Conservation (phyloP, 2,329 filamentous ascomycete species). For the Scedosporium apiospermum region DNA sequence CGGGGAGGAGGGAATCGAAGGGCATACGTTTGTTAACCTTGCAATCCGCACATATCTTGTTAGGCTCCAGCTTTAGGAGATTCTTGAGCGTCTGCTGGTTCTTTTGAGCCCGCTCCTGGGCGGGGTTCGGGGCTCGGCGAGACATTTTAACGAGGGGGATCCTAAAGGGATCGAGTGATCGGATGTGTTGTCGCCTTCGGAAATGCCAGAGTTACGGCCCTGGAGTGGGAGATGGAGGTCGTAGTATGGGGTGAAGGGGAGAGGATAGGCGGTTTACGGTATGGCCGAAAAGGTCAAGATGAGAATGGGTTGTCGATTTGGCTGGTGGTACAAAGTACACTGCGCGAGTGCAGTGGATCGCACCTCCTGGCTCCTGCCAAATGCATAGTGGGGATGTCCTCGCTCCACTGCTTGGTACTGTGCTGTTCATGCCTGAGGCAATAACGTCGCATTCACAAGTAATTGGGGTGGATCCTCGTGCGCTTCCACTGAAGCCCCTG, state of each 20-base stretch:
- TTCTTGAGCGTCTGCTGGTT: conserved; percentile 92
- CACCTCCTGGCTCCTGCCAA: no score
- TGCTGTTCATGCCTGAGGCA: no score
- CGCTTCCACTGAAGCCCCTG: no score
- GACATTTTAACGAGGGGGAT: conserved; percentile 49
- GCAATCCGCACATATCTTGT: conserved; percentile 97
- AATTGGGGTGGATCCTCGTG: no score
- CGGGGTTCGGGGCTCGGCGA: conserved; percentile 65
- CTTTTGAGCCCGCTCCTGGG: conserved; percentile 79
- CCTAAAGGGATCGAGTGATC: not conserved
- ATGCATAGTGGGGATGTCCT: no score
- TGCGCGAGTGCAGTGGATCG: no score
- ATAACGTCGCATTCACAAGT: no score
- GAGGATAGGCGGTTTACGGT: not conserved
- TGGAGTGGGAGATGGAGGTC: not conserved
- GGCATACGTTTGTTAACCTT: conserved; percentile 92
- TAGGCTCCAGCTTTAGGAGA: conserved; percentile 85
- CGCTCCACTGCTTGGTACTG: no score
- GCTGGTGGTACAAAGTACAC: no score
- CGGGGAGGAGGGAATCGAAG: not conserved
- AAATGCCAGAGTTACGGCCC: not conserved
- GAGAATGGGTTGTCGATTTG: no score
- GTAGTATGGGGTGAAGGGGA: not conserved
- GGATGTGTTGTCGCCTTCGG: not conserved
- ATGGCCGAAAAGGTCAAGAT: not conserved